Evolutionary conservation across 1,139 yeast genomes (phyloP).

Genomic region (Kurtzmaniella quercitrusa): DNA sequence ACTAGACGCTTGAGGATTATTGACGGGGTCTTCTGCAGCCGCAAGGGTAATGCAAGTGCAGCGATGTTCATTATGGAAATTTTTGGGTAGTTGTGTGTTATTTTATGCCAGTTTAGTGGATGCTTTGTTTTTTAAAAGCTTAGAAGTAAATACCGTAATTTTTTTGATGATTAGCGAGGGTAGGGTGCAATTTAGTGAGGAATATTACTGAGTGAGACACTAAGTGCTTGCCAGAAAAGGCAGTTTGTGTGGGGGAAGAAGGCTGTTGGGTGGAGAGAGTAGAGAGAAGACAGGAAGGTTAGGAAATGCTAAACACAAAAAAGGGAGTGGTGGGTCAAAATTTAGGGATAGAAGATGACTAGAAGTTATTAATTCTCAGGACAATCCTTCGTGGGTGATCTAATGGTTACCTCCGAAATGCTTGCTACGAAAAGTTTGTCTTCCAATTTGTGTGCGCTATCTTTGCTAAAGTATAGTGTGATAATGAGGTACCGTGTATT

Average conservation of each 20-base stretch:
- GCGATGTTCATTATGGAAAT: slow-evolving; percentile 2
- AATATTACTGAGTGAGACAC: background rate
- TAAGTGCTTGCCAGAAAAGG: background rate
- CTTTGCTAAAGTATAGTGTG: too few relatives aligned
- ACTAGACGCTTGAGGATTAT: slow-evolving; percentile 3
- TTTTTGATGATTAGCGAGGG: background rate
- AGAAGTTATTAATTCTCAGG: background rate
- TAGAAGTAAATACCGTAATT: background rate
- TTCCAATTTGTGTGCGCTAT: too few relatives aligned
- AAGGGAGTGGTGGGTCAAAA: too few relatives aligned
- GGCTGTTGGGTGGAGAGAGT: too few relatives aligned
- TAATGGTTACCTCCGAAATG: too few relatives aligned
- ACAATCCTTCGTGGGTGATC: background rate
- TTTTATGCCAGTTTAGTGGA: too few relatives aligned
- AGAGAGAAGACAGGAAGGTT: too few relatives aligned
- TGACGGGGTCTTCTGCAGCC: background rate
- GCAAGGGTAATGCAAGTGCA: slow-evolving; percentile 6
- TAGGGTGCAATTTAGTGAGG: background rate
- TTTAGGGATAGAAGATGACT: too few relatives aligned
- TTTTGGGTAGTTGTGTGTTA: background rate
- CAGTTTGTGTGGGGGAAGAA: background rate
- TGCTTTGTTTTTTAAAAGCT: too few relatives aligned
- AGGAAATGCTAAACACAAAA: too few relatives aligned
- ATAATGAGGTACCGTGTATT: too few relatives aligned
- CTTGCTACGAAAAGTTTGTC: too few relatives aligned